Evolutionary conservation across 129 eudicot species (phyloP), one percentile per base, ranked within the genome.

Genomic region (Glebionis coronaria): DNA sequence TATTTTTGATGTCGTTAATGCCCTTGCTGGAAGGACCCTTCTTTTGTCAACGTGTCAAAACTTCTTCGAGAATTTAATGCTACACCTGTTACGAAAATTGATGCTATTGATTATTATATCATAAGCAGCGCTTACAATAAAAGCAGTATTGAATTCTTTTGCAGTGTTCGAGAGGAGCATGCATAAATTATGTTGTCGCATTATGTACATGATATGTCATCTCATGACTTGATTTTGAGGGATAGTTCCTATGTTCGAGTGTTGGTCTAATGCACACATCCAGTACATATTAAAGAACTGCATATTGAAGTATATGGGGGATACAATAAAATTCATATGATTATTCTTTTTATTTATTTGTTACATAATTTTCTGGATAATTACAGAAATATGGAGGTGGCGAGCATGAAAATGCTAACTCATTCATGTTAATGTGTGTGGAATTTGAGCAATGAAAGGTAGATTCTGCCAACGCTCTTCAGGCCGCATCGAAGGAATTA

Each of bases 171-270:
- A 9, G 87, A 74, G 55, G 87, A 84, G 77, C 95, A 86, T 63
- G 85, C 87, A 18, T 25, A 82, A 56, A 71, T 83, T 56, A 71
- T 92, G 52, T 72, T 92, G 76, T 87, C 98, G 16, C 98, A 92
- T 74, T 78, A 84, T 59, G 80, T 92, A 14, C 83, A 86, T 74
- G 91, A 92, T 71, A 83, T 92, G 96, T 83, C 95, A 71, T 92
- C 98, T 20, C 81, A 80, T 11, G 98, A 91, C 64, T 45, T 88
- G 76, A 78, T 80, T 52, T 74, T 88, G 81, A 81, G 96, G 76
- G 81, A 92, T 70, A 82, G 91, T 46, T 40, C 44, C 78, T 5
- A 68, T 61, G n/a, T 53, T 45, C n/a, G 76, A 56, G 38, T 59
- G 31, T 67, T 87, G 90, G 96, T 70, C 95, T 40, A 69, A 67